phyloP scores from a whole-genome alignment of 2,329 filamentous ascomycete genomes.

The Stagonosporopsis tanaceti region DNA sequence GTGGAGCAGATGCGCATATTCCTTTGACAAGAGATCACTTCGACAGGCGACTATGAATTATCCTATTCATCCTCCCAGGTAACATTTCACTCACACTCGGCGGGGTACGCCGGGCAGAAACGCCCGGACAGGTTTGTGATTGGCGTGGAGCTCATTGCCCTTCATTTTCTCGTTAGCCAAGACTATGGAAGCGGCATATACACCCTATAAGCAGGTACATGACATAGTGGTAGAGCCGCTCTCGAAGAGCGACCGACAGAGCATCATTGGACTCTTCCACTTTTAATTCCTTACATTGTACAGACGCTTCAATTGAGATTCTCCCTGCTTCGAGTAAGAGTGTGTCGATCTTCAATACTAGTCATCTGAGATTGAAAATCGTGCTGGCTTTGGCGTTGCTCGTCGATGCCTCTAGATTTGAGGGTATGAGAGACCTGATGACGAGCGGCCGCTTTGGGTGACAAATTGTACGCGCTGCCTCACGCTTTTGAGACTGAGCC shows the following conservation, averaged over 20 bases:
- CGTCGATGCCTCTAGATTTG: neutral
- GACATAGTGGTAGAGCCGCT: neutral
- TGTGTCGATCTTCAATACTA: neutral
- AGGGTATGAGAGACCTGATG: neutral
- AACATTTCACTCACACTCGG: neutral
- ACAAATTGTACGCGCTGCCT: neutral
- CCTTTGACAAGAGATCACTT: neutral
- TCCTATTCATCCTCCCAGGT: neutral
- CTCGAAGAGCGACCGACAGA: neutral
- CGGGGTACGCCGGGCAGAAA: neutral
- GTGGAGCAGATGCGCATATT: neutral
- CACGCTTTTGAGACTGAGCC: neutral
- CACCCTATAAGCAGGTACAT: neutral
- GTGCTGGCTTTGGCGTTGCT: neutral
- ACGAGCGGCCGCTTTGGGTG: neutral
- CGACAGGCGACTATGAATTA: neutral
- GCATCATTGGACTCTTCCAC: neutral
- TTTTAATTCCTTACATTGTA: neutral
- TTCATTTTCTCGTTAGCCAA: neutral
- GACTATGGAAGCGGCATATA: neutral
- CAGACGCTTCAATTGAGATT: neutral
- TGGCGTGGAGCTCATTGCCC: neutral
- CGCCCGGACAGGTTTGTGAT: constrained; percentile 1
- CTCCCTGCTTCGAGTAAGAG: too few relatives aligned
- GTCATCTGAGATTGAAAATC: neutral